Percentiles rank a stretch among this genome's conserved stretches.
These are phyloP conservation scores for Monosiga brevicollis DNA, from an alignment of 78 protist species.

Conservation along the genomic window DNA sequence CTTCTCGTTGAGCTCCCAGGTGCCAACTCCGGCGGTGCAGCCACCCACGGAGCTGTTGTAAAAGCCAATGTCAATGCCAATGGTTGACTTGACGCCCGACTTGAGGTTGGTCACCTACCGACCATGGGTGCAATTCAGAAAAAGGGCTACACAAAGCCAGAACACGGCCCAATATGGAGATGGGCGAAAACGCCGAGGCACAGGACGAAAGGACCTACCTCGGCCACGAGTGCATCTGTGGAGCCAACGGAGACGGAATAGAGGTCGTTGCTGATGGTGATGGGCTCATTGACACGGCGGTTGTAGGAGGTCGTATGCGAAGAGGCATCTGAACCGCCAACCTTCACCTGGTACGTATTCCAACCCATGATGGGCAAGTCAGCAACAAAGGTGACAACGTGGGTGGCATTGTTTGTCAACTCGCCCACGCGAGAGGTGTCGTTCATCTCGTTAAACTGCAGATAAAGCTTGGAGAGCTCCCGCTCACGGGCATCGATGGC, in stretches of 20 bases:
- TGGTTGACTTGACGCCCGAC: neutral
- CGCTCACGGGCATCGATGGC: neutral
- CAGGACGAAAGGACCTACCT: no score
- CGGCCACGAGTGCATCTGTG: no score
- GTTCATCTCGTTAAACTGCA: neutral
- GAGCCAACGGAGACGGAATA: no score
- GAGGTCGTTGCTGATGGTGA: neutral
- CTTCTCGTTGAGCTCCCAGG: conserved; percentile 5
- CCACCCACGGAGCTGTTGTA: conserved; percentile 22
- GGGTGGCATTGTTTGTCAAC: neutral
- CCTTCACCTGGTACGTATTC: no score
- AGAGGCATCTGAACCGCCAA: no score
- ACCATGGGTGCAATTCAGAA: no score
- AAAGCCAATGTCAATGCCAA: neutral
- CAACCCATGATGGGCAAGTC: neutral
- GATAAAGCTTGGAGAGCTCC: neutral
- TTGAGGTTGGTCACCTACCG: neutral
- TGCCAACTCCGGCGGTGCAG: conserved; percentile 24
- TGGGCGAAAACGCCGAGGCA: no score
- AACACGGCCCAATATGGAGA: no score
- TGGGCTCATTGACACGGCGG: no score
- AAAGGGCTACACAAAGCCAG: no score
- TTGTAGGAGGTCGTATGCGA: no score
- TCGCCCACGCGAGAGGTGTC: neutral
- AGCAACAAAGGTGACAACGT: neutral